These are phyloP conservation scores for Fistulifera pelliculosa DNA, from an alignment of 108 stramenopile genomes.

Conservation along the genomic window DNA sequence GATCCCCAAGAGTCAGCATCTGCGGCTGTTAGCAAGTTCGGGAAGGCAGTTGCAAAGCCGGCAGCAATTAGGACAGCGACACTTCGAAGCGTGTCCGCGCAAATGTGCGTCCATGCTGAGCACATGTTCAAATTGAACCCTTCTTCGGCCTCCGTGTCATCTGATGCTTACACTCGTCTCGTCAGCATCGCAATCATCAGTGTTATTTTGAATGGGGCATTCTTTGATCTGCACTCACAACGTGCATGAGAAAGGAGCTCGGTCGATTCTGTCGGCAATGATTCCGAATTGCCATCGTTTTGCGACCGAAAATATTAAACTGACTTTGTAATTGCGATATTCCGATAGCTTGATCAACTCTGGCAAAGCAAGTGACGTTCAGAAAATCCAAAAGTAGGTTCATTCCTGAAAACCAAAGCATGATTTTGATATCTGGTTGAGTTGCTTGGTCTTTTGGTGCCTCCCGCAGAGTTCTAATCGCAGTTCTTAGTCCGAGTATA, in stretches of 20 bases:
- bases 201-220: background rate
- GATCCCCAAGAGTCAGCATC: conserved; percentile 46
- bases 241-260: background rate
- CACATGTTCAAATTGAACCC: conserved; percentile 58
- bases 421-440: conserved; percentile 29
- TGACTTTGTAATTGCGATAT: too few relatives aligned
- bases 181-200: background rate
- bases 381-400: conserved; percentile 65
- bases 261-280: background rate
- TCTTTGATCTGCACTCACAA: background rate
- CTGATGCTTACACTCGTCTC: background rate
- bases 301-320: background rate
- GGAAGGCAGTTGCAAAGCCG: conserved; percentile 19
- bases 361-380: conserved; percentile 69
- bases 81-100: conserved; percentile 62
- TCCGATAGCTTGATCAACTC: background rate
- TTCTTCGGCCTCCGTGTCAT: background rate
- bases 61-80: conserved; percentile 57
- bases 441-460: conserved; percentile 10
- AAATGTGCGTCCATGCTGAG: conserved; percentile 64
- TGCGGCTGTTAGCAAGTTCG: conserved; percentile 14
- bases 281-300: background rate
- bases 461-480: conserved; percentile 15
- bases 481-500: conserved; percentile 14
- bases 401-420: conserved; percentile 57